Conservation (phyloP, 1,284 basidiomycete species). For the Tremellales sp. region DNA sequence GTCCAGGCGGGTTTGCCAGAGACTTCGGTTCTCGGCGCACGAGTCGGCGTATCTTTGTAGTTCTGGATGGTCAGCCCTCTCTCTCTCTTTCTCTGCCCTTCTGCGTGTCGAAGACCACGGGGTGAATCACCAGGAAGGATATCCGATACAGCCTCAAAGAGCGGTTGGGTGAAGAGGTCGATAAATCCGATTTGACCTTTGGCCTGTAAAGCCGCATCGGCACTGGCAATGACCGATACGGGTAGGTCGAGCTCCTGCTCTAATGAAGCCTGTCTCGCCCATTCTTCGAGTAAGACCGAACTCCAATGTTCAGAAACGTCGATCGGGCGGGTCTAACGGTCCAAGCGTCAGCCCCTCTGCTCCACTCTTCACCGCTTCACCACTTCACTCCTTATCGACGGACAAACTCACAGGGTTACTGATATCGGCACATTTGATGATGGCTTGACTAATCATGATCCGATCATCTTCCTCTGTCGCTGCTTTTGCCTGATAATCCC, state of each 20-base stretch:
- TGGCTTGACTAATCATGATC: constrained; percentile 75
- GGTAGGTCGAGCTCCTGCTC: constrained; percentile 73
- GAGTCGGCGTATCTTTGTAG: constrained; percentile 60
- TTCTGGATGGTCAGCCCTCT: constrained; percentile 50
- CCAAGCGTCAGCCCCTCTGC: too few relatives aligned
- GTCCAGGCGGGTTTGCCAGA: constrained; percentile 60
- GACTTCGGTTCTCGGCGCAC: constrained; percentile 61
- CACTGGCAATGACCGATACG: constrained; percentile 60
- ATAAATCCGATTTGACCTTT: constrained; percentile 88
- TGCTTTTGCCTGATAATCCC: not conserved
- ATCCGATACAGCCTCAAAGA: constrained; percentile 68
- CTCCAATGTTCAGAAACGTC: constrained; percentile 87
- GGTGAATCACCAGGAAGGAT: constrained; percentile 64
- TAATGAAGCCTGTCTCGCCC: constrained; percentile 77
- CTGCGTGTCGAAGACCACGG: not conserved
- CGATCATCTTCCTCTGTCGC: constrained; percentile 51
- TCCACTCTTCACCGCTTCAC: not conserved
- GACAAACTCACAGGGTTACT: constrained; percentile 76
- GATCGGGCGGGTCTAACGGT: constrained; percentile 75
- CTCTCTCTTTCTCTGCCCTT: not conserved
- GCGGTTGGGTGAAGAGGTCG: constrained; percentile 70
- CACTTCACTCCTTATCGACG: not conserved
- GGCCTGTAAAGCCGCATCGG: constrained; percentile 66
- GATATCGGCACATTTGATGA: constrained; percentile 95
- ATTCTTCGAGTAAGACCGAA: constrained; percentile 76